A percentile compares a stretch with the other conserved stretches of the same genome.
These are phyloP conservation scores for Crithidia bombi DNA, from an alignment of 208 protist genomes.

Conservation along the genomic window DNA sequence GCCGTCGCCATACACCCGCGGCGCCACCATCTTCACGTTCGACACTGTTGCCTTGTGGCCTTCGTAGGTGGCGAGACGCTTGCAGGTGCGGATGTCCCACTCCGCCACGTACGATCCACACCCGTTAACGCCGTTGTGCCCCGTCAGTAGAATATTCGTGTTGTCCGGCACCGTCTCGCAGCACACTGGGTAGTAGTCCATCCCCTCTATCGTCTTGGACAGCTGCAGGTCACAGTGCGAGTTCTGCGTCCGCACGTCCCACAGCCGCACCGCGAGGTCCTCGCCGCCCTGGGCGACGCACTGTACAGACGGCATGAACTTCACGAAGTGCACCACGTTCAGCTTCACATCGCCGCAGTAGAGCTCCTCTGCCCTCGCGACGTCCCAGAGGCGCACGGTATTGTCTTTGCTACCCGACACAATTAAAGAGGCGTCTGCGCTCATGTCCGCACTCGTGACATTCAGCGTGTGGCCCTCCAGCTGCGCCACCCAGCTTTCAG, in stretches of 20 bases:
- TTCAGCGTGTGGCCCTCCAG: conserved; percentile 65
- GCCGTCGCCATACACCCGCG: conserved; percentile 33
- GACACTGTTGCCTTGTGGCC: conserved; percentile 59
- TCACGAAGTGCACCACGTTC: conserved; percentile 78
- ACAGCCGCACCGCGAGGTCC: conserved; percentile 70
- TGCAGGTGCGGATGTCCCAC: conserved; percentile 74
- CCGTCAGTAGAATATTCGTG: conserved; percentile 57
- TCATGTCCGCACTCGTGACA: conserved; percentile 57
- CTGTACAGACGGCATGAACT: conserved; percentile 56
- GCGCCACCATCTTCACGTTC: conserved; percentile 35
- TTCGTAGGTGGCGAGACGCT: conserved; percentile 49
- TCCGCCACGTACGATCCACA: conserved; percentile 61
- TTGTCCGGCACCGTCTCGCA: conserved; percentile 41
- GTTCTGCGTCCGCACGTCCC: conserved; percentile 63
- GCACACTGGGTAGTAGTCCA: conserved; percentile 75
- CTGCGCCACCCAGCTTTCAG: conserved; percentile 40
- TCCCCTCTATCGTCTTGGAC: conserved; percentile 47
- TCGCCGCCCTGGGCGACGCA: conserved; percentile 77
- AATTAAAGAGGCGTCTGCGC: conserved; percentile 30
- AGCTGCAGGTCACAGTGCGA: conserved; percentile 44
- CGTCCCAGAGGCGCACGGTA: conserved; percentile 78
- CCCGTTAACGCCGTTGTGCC: conserved; percentile 77
- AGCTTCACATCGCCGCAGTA: conserved; percentile 72
- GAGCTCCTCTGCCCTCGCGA: conserved; percentile 53
- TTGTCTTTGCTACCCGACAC: conserved; percentile 84